Conservation (phyloP, 192 early-diverging fungal genomes). For the Lobosporangium transversale region DNA sequence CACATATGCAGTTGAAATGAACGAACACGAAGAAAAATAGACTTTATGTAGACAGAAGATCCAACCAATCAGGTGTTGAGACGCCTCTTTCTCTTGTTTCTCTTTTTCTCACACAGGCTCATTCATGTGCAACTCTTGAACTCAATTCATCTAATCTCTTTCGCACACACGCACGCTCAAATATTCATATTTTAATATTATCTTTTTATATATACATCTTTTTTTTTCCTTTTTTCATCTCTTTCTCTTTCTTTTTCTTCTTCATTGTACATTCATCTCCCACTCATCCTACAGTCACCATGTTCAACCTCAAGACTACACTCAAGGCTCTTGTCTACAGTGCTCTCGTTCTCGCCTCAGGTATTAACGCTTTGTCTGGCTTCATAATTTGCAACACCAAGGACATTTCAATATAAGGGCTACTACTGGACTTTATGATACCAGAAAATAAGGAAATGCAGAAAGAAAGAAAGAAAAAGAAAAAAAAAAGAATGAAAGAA, state of each 20-base stretch:
- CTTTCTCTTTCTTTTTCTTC: constrained; percentile 4
- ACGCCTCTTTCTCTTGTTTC: constrained; percentile 17
- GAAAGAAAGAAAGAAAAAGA: no score
- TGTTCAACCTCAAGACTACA: constrained; percentile 48
- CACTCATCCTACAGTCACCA: constrained; percentile 5
- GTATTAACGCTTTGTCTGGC: constrained; percentile 6
- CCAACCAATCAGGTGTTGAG: constrained; percentile 50
- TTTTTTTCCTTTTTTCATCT: constrained; percentile 6
- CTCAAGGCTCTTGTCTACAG: constrained; percentile 50
- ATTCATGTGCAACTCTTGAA: not conserved
- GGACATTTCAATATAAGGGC: not conserved
- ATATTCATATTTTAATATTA: not conserved
- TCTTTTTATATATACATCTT: not conserved
- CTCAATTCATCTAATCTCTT: no score
- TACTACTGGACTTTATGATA: not conserved
- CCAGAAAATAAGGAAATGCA: not conserved
- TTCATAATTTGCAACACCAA: not conserved
- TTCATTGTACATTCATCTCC: constrained; percentile 5
- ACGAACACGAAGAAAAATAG: no score
- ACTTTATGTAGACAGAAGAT: not conserved
- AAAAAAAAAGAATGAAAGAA: no score
- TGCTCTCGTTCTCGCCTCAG: constrained; percentile 45
- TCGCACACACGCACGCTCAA: no score
- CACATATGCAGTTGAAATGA: no score
- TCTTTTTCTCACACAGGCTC: constrained; percentile 1